These are phyloP conservation scores for Calocybe gangraenosa DNA, from an alignment of 768 basidiomycete genomes.

Conservation along the genomic window DNA sequence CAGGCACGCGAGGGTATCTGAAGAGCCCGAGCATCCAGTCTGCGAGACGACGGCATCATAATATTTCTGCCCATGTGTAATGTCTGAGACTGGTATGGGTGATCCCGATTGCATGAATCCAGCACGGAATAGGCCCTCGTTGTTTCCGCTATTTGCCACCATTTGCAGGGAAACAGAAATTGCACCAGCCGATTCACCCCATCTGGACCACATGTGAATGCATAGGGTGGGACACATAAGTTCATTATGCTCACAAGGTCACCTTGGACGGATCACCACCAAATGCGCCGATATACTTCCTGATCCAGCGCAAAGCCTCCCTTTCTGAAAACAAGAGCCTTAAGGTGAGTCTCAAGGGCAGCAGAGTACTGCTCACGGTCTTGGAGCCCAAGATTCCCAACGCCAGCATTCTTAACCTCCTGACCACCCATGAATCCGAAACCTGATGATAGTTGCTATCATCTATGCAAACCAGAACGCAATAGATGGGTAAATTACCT, in stretches of 20 bases:
- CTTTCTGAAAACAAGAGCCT: constrained; percentile 34
- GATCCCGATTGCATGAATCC: constrained; percentile 49
- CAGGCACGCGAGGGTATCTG: constrained; percentile 41
- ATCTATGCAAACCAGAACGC: background rate
- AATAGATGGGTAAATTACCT: constrained; percentile 1
- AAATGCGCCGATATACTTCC: constrained; percentile 59
- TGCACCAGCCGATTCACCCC: constrained; percentile 56
- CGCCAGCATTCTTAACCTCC: constrained; percentile 47
- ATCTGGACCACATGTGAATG: constrained; percentile 22
- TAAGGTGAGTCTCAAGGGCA: background rate
- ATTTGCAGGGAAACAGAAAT: constrained; percentile 48
- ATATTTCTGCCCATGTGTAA: constrained; percentile 39
- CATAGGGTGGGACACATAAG: background rate
- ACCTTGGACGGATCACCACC: constrained; percentile 64
- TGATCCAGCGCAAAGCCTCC: constrained; percentile 59
- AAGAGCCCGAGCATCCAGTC: constrained; percentile 33
- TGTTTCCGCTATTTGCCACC: constrained; percentile 39
- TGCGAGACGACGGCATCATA: constrained; percentile 39
- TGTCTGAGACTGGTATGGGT: constrained; percentile 39
- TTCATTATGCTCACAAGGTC: constrained; percentile 35
- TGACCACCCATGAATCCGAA: constrained; percentile 47
- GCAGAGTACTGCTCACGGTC: constrained; percentile 42
- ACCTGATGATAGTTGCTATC: constrained; percentile 10
- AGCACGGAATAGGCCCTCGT: constrained; percentile 43
- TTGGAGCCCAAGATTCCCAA: constrained; percentile 63